Base-by-base conservation (phyloP, 768 basidiomycete genomes). In the Hygrophorus russula region DNA sequence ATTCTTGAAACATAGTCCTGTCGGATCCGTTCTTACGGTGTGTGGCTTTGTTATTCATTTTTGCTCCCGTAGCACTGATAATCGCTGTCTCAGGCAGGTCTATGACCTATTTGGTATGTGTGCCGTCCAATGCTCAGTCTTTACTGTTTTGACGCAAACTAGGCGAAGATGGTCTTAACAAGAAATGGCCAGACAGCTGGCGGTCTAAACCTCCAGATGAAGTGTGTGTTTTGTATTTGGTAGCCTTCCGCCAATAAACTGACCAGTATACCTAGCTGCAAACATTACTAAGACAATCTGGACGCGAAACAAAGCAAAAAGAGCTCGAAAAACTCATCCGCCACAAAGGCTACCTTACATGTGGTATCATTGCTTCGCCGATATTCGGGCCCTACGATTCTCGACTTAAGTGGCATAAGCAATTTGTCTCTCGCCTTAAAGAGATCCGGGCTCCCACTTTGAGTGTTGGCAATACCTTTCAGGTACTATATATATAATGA, bases 1-100 rank as follows among this genome's bases (percentile, higher is more conserved):
- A 19, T 14, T 24, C 36, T 8, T 38, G 2, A n/a, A 6, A 8
- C 41, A 49, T 54, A 79, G 80, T 89, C 17, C 60, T 90, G 20
- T 82, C 78, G 32, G 85, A 92, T 53, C 71, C 78, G 10, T 76
- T 82, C 55, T 64, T 76, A 49, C 72, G 80, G 80, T 82, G 60
- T 51, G 69, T 53, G 12, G n/a, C 19, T 18, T 31, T 14, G 17
- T 51, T 33, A 37, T 19, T 14, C 43, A 33, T 36, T 44, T 15
- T n/a, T n/a, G n/a, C 2, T 36, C 36, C 20, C 14, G 15, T 18
- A 8, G 38, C 13, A 31, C 45, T 53, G n/a, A 50, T 9, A 12
- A 29, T 41, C n/a, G n/a, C 42, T 18, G 14, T 42, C 24, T 15
- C 50, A 80, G 86, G 15, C 78, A 77, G 40, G 76, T 88, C 5